A percentile compares a stretch with the other conserved stretches of the same genome.
These are phyloP conservation scores for Lactarius quietus DNA, from an alignment of 768 basidiomycete species.

Conservation along the genomic window DNA sequence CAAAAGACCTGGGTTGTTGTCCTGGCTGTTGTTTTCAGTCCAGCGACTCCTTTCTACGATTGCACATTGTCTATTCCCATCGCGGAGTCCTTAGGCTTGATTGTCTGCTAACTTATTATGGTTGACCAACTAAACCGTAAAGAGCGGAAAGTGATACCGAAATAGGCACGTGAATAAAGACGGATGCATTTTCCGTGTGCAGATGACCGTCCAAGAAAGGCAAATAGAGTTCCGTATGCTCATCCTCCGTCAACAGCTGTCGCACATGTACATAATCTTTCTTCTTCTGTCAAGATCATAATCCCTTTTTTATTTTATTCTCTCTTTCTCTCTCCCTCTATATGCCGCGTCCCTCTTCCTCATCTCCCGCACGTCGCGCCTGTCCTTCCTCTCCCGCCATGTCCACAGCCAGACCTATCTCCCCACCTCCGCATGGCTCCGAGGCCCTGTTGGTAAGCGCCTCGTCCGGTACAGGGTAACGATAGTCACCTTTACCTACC, in stretches of 20 bases:
- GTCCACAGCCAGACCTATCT: background rate
- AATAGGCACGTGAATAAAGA: background rate
- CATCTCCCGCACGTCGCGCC: background rate
- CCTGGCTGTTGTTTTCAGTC: too few species aligned
- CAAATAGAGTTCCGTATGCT: background rate
- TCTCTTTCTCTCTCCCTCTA: background rate
- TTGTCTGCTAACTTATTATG: background rate
- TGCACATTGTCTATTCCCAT: background rate
- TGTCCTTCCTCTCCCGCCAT: background rate
- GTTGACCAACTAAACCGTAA: background rate
- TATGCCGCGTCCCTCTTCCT: too few species aligned
- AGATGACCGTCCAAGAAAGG: conserved; percentile 7
- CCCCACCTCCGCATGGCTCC: background rate
- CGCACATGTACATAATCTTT: conserved; percentile 16
- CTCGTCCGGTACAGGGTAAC: conserved; percentile 3
- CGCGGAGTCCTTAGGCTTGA: background rate
- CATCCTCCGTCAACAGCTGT: background rate
- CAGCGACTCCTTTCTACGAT: background rate
- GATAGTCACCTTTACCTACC: background rate
- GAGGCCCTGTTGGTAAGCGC: background rate
- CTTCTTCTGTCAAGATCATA: background rate
- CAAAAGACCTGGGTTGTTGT: too few species aligned
- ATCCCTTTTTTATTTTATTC: background rate
- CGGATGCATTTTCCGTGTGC: background rate
- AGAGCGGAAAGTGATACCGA: background rate